These are phyloP conservation scores for Jacaranda mimosifolia DNA, from an alignment of 257 asterid genomes.

Conservation along the genomic window DNA sequence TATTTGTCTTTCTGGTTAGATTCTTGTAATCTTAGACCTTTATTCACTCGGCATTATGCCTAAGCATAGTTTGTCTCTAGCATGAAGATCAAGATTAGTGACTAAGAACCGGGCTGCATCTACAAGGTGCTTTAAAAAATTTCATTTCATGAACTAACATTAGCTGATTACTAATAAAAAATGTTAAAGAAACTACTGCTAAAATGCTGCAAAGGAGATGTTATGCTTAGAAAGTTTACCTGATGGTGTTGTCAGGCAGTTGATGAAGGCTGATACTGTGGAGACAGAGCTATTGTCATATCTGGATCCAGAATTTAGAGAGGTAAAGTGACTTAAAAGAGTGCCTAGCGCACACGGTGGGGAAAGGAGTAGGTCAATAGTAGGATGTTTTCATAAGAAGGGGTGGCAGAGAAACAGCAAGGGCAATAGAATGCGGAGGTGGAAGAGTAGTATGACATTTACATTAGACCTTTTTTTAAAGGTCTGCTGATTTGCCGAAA, in stretches of 20 bases:
- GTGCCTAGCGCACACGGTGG: background rate
- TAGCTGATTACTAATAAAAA: background rate
- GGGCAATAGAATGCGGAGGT: background rate
- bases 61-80: background rate
- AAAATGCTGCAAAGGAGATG: background rate
- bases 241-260: too few species aligned
- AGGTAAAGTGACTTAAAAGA: background rate
- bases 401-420: background rate
- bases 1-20: background rate
- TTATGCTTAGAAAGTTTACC: background rate
- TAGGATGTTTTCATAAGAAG: background rate
- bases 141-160: background rate
- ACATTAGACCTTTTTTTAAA: too few species aligned
- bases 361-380: background rate
- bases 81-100: slow-evolving; percentile 3
- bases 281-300: background rate
- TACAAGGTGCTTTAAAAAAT: background rate
- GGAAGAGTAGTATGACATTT: background rate
- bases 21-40: background rate
- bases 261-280: too few species aligned
- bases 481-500: background rate
- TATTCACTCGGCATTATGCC: slow-evolving; percentile 1
- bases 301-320: background rate
- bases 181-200: background rate
- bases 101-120: background rate